Evolutionary conservation across 108 stramenopile species (phyloP), one percentile per base, ranked within the genome.

Genomic region (Fragilaria crotonensis): DNA sequence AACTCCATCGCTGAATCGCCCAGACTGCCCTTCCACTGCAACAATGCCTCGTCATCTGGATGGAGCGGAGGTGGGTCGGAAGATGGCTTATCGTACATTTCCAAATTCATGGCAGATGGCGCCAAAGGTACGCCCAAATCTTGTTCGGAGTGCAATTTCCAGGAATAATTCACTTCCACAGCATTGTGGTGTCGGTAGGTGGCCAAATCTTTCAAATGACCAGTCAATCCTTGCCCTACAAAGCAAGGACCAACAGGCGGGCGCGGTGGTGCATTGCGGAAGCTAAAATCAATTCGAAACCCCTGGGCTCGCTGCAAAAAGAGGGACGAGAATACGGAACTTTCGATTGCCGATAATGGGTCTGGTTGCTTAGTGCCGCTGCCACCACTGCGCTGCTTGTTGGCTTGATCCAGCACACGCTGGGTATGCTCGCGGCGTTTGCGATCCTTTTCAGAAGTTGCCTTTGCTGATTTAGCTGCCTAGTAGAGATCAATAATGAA

Each of bases 211-310:
- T 64, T 48, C 33, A 93, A 51, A 5, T 85, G 81, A 9, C 80
- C 91, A 33, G 85, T 80, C 21, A 93, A 60, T 28, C 82, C 81
- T 7, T 67, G 57, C 0, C 91, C 91, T 3, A 93, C 85, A 70
- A 93, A 93, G 66, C 74, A 76, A 0, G 91, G 91, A 17, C 91
- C 91, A 17, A 93, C 91, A 21, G 91, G 91, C 5, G 91, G 91
- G 36, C 91, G 79, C 21, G 91, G 91, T 4, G 91, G 87, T 5
- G 91, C 91, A 63, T 93, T 93, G 1, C 91, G 72, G 69, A 93
- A 93, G 3, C 58, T 58, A 44, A 93, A 76, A 7, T 85, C 84
- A 48, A 93, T 81, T 47, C 80, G 77, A 74, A 93, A 93, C 7
- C 91, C 91, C 47, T 85, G 73, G 23, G 91, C 80, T 19, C 91